Evolutionary conservation across 1,284 basidiomycete genomes (phyloP).

Genomic region (Austropuccinia psidii): DNA sequence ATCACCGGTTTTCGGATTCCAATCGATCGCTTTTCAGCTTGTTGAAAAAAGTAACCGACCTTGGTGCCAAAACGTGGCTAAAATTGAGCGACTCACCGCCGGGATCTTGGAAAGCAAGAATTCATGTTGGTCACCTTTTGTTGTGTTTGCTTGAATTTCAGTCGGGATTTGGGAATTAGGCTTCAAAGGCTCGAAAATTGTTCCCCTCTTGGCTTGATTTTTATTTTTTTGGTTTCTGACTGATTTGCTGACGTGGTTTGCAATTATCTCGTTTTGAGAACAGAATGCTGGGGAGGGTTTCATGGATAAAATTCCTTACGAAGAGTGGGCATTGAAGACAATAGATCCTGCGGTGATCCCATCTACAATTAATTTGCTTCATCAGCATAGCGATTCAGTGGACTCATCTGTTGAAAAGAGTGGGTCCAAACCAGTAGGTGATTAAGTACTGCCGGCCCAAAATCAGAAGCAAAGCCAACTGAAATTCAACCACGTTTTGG

Average conservation of each 20-base stretch:
- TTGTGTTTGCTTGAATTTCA: background rate
- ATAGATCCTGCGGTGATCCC: constrained; percentile 4
- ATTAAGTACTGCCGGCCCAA: background rate
- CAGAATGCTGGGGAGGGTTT: constrained; percentile 7
- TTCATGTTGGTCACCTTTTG: background rate
- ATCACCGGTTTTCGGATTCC: background rate
- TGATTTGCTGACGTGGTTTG: background rate
- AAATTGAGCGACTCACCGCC: background rate
- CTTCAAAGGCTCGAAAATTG: background rate
- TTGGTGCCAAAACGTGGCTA: constrained; percentile 3
- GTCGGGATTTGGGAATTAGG: background rate
- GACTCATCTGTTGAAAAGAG: background rate
- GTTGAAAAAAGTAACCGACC: background rate
- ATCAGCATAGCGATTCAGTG: background rate
- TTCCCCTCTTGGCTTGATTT: background rate
- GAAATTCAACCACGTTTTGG: background rate
- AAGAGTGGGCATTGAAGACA: constrained; percentile 27
- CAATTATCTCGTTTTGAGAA: background rate
- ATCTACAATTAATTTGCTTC: background rate
- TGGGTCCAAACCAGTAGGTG: background rate
- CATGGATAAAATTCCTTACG: constrained; percentile 30
- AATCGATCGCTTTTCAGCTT: background rate
- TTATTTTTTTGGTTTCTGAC: constrained; percentile 6
- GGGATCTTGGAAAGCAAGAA: constrained; percentile 12
- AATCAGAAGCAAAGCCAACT: background rate